Evolutionary conservation across 192 early-diverging fungal species (phyloP).

Genomic region (Linnemannia exigua): DNA sequence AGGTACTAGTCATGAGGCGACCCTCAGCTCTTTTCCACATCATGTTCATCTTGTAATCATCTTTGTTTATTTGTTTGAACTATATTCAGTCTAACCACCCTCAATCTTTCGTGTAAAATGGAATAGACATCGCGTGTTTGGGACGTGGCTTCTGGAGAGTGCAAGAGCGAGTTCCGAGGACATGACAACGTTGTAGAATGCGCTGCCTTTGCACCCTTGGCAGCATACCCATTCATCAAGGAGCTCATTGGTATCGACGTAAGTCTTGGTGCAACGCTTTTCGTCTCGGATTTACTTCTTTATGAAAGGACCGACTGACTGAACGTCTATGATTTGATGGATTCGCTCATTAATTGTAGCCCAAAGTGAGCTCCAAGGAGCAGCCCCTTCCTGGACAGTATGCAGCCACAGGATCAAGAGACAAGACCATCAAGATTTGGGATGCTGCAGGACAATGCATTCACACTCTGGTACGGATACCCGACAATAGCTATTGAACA

Average conservation of each 20-base stretch:
- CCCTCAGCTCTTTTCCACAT: not conserved
- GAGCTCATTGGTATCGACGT: conserved; percentile 78
- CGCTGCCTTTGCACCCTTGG: conserved; percentile 84
- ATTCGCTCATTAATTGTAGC: conserved; percentile 22
- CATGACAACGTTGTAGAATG: conserved; percentile 98
- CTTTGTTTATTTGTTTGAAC: too few species aligned
- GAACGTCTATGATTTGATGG: not conserved
- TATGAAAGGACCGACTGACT: not conserved
- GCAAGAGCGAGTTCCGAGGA: conserved; percentile 84
- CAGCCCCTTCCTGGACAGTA: conserved; percentile 74
- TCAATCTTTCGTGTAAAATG: not conserved
- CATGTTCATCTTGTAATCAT: not conserved
- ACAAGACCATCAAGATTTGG: conserved; percentile 94
- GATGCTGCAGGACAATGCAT: conserved; percentile 78
- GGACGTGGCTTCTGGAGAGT: conserved; percentile 81
- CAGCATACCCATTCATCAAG: conserved; percentile 74
- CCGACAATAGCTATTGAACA: not conserved
- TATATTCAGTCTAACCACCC: not conserved
- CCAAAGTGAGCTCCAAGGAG: conserved; percentile 58
- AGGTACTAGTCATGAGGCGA: conserved; percentile 63
- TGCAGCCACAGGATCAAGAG: conserved; percentile 87
- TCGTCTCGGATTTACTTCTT: not conserved
- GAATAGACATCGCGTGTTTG: conserved; percentile 84
- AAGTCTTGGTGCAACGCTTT: conserved; percentile 6
- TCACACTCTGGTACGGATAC: conserved; percentile 77